Conservation (phyloP, 345 rosid species). For the Mallotus nudiflorus region DNA sequence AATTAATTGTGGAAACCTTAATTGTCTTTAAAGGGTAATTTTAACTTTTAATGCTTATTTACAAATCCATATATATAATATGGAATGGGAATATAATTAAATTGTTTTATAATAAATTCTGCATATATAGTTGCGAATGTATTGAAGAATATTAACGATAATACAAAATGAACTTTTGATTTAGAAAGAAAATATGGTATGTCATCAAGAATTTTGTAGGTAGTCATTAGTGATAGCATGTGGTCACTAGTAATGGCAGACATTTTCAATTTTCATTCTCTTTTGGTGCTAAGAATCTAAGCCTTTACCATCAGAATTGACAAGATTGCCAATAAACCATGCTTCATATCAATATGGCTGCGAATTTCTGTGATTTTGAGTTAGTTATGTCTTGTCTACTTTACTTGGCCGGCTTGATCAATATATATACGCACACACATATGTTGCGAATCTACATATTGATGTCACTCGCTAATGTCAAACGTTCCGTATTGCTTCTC, state of each 20-base stretch:
- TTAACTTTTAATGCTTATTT: neutral
- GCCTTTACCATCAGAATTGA: slow-evolving; percentile 19
- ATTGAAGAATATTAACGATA: no score
- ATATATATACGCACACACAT: no score
- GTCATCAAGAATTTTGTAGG: slow-evolving; percentile 12
- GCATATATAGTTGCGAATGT: no score
- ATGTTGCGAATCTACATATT: slow-evolving; percentile 12
- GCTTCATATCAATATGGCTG: slow-evolving; percentile 6
- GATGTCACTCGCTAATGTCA: neutral
- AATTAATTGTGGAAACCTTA: neutral
- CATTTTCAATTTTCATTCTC: slow-evolving; percentile 22
- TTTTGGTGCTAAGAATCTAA: slow-evolving; percentile 14
- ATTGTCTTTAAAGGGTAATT: no score
- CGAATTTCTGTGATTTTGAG: slow-evolving; percentile 6
- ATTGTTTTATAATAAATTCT: no score
- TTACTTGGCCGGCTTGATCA: slow-evolving; percentile 10
- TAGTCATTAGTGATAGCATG: slow-evolving; percentile 19
- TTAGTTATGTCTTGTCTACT: slow-evolving; percentile 41
- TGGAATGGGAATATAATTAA: no score
- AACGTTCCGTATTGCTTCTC: neutral
- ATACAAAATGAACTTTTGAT: no score
- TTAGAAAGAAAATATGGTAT: no score
- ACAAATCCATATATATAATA: neutral
- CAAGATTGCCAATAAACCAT: neutral
- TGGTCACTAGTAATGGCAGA: slow-evolving; percentile 35